Conservation (phyloP, 805 yeast species). For the Lipomyces sp. region DNA sequence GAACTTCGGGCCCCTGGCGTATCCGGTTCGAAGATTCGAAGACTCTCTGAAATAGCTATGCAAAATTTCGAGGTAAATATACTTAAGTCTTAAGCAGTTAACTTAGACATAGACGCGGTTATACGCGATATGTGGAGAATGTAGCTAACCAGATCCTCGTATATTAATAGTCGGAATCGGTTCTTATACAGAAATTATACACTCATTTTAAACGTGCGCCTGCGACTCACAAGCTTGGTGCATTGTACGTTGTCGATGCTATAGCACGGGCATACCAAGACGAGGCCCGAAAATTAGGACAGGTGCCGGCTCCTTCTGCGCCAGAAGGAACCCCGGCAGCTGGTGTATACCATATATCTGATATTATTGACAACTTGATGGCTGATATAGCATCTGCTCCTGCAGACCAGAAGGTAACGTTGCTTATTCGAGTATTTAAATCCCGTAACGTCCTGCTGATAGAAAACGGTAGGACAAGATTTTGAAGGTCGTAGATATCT, state of each 20-base stretch:
- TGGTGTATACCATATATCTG: slow-evolving; percentile 68
- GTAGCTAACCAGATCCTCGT: slow-evolving; percentile 15
- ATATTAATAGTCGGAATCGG: slow-evolving; percentile 52
- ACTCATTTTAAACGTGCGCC: slow-evolving; percentile 75
- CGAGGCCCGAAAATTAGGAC: slow-evolving; percentile 61
- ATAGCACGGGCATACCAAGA: slow-evolving; percentile 84
- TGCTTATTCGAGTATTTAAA: neutral
- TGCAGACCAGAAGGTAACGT: slow-evolving; percentile 54
- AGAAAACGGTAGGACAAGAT: slow-evolving; percentile 59
- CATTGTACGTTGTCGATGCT: slow-evolving; percentile 89
- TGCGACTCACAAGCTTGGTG: slow-evolving; percentile 83
- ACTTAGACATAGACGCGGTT: slow-evolving; percentile 6
- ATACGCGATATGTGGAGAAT: slow-evolving; percentile 24
- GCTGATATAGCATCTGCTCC: slow-evolving; percentile 64
- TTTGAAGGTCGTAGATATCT: slow-evolving; percentile 83
- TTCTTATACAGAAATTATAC: slow-evolving; percentile 61
- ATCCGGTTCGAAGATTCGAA: slow-evolving; percentile 92
- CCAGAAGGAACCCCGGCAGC: slow-evolving; percentile 75
- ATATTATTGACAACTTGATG: slow-evolving; percentile 64
- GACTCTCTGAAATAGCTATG: slow-evolving; percentile 76
- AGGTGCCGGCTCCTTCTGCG: slow-evolving; percentile 46
- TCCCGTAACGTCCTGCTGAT: neutral
- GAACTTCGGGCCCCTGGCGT: slow-evolving; percentile 73
- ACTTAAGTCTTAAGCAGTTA: slow-evolving; percentile 1
- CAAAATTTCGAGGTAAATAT: slow-evolving; percentile 57